These are phyloP conservation scores for Nakazawaea laoshanensis DNA, from an alignment of 805 yeast genomes.

Conservation along the genomic window DNA sequence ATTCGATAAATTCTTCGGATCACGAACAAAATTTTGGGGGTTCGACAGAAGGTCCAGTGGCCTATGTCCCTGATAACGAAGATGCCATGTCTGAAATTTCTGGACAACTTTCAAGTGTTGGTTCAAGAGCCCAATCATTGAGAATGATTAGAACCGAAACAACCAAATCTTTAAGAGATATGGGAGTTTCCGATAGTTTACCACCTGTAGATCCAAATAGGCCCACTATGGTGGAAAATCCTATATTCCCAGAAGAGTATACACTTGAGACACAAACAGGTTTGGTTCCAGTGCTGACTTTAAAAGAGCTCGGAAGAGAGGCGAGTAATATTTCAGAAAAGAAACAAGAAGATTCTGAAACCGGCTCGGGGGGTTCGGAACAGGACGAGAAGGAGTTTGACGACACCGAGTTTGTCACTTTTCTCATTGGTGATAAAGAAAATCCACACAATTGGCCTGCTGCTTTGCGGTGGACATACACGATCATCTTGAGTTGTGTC, in stretches of 20 bases:
- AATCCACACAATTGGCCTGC: constrained; percentile 84
- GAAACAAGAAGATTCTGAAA: constrained; percentile 8
- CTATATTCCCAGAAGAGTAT: constrained; percentile 90
- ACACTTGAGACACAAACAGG: constrained; percentile 85
- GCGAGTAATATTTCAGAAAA: constrained; percentile 14
- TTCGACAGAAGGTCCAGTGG: constrained; percentile 22
- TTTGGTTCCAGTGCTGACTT: constrained; percentile 70
- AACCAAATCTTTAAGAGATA: constrained; percentile 52
- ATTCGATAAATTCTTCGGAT: constrained; percentile 8
- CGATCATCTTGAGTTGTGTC: constrained; percentile 56
- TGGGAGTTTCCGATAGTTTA: constrained; percentile 48
- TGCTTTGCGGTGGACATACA: constrained; percentile 51
- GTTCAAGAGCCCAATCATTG: constrained; percentile 26
- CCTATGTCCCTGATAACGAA: constrained; percentile 31
- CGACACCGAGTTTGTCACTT: constrained; percentile 80
- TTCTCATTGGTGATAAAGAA: constrained; percentile 69
- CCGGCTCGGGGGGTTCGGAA: constrained; percentile 12
- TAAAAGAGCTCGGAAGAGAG: constrained; percentile 57
- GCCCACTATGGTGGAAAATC: constrained; percentile 44
- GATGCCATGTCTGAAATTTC: constrained; percentile 39
- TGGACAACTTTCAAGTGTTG: constrained; percentile 16
- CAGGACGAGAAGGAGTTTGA: constrained; percentile 30
- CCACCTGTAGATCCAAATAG: constrained; percentile 51
- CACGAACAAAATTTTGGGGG: constrained; percentile 3
- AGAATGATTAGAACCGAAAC: constrained; percentile 61